Conservation (phyloP, 129 eudicot species). For the Heracleum sosnowskyi region DNA sequence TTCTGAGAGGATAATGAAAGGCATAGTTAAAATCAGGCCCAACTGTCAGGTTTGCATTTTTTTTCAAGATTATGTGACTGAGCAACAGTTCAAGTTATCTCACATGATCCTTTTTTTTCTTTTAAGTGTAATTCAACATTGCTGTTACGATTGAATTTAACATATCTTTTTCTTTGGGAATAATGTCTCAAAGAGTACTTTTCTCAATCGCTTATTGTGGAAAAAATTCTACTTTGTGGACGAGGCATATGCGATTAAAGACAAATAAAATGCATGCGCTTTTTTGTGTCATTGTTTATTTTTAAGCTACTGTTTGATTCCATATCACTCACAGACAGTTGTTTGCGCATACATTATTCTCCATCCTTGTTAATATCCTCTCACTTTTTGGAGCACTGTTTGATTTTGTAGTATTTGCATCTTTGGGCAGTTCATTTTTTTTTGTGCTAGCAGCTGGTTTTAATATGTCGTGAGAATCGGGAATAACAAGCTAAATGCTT, state of each 20-base stretch:
- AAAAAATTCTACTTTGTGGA: neutral
- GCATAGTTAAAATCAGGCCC: slow-evolving; percentile 41
- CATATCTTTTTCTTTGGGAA: neutral
- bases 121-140: neutral
- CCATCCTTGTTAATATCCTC: neutral
- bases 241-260: neutral
- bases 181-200: neutral
- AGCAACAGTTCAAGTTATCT: neutral
- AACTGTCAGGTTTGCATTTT: slow-evolving; percentile 55
- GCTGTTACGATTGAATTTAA: neutral
- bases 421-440: neutral
- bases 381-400: neutral
- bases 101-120: neutral
- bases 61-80: neutral
- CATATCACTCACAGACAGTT: neutral
- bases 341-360: neutral
- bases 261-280: neutral
- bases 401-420: neutral
- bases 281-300: neutral
- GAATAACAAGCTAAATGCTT: neutral
- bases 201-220: neutral
- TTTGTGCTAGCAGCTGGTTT: neutral
- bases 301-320: neutral
- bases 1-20: slow-evolving; percentile 64
- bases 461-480: neutral